These are phyloP conservation scores for Apiospora kogelbergensis DNA, from an alignment of 2,329 filamentous ascomycete genomes.

Conservation along the genomic window DNA sequence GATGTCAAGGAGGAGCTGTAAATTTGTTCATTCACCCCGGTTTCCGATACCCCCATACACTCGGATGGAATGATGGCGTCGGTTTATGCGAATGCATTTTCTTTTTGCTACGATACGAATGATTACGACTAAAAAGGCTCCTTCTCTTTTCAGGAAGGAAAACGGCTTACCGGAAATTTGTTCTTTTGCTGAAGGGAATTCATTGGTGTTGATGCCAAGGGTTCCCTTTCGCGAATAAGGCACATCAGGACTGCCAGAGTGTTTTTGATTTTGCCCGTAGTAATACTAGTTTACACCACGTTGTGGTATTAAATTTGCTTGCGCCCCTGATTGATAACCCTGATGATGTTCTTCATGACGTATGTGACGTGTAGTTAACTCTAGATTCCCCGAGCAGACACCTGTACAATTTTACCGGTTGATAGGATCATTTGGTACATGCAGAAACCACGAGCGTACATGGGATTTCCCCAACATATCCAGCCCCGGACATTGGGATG, in stretches of 20 bases:
- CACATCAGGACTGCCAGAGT: neutral
- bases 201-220: neutral
- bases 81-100: neutral
- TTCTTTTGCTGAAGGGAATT: neutral
- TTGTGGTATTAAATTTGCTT: neutral
- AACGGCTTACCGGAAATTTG: neutral
- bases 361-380: too few species aligned
- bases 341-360: neutral
- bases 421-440: neutral
- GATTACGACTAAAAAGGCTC: neutral
- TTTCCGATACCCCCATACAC: neutral
- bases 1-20: constrained; percentile 51
- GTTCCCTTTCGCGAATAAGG: neutral
- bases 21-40: constrained; percentile 16
- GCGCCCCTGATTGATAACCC: neutral
- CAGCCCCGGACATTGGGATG: neutral
- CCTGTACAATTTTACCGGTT: neutral
- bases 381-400: neutral
- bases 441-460: neutral
- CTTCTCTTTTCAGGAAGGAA: neutral
- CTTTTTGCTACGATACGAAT: neutral
- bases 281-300: neutral
- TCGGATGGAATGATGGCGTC: neutral
- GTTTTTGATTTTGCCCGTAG: neutral
- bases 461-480: neutral